Evolutionary conservation across 805 yeast genomes (phyloP).

Genomic region (Lipomyces sp.): DNA sequence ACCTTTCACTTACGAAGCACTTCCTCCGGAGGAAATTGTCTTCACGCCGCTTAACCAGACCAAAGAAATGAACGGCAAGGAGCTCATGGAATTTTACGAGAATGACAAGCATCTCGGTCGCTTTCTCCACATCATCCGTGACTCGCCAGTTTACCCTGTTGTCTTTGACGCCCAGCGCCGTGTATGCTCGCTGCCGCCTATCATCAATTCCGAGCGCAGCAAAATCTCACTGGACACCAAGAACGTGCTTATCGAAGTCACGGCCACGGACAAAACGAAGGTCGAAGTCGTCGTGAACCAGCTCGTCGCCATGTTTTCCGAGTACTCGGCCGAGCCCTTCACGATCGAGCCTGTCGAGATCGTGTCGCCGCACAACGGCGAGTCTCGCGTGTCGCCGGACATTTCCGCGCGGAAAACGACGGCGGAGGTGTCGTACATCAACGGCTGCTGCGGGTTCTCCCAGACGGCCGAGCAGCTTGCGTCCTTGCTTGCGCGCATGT

Average conservation of each 20-base stretch:
- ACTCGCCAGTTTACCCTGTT: slow-evolving; percentile 87
- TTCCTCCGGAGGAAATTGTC: slow-evolving; percentile 70
- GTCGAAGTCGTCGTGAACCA: slow-evolving; percentile 89
- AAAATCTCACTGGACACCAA: slow-evolving; percentile 81
- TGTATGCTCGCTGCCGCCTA: slow-evolving; percentile 93
- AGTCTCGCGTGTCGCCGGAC: slow-evolving; percentile 73
- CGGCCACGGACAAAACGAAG: slow-evolving; percentile 94
- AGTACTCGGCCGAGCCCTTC: slow-evolving; percentile 77
- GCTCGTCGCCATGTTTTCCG: slow-evolving; percentile 92
- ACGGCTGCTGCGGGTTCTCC: slow-evolving; percentile 86
- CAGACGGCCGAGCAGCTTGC: slow-evolving; percentile 66
- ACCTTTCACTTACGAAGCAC: slow-evolving; percentile 85
- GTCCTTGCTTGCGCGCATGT: slow-evolving; percentile 72
- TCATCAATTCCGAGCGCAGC: slow-evolving; percentile 87
- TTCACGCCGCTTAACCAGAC: slow-evolving; percentile 43
- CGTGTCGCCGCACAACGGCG: slow-evolving; percentile 73
- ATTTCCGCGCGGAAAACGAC: slow-evolving; percentile 62
- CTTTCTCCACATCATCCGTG: slow-evolving; percentile 80
- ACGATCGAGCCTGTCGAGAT: slow-evolving; percentile 82
- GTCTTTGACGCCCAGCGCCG: slow-evolving; percentile 71
- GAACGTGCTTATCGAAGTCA: slow-evolving; percentile 87
- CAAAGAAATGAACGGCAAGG: slow-evolving; percentile 61
- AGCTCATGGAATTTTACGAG: slow-evolving; percentile 84
- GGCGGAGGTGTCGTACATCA: slow-evolving; percentile 80
- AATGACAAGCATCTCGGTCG: slow-evolving; percentile 86